Evolutionary conservation across 1,139 yeast species (phyloP).

Genomic region (Yamadazyma pseudoaaseri): DNA sequence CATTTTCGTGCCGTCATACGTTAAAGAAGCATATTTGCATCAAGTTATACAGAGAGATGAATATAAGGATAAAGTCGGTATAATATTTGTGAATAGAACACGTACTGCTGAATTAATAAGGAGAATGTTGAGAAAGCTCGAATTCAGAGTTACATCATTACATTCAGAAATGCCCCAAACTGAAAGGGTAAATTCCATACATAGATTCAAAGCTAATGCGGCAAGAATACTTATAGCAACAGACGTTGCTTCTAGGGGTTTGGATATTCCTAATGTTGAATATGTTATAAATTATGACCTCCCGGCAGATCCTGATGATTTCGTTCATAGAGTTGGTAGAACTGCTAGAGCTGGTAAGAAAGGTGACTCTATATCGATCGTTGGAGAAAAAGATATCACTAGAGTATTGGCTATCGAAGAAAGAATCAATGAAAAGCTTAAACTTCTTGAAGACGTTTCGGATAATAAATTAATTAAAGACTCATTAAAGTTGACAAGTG

Average conservation of each 20-base stretch:
- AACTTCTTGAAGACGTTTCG: constrained; percentile 61
- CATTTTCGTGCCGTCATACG: constrained; percentile 72
- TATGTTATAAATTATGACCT: constrained; percentile 88
- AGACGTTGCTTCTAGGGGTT: constrained; percentile 95
- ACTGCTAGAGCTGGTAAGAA: constrained; percentile 98
- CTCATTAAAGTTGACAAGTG: constrained; percentile 65
- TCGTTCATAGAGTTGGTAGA: constrained; percentile 98
- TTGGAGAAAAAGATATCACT: constrained; percentile 81
- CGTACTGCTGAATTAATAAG: constrained; percentile 83
- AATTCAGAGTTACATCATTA: constrained; percentile 78
- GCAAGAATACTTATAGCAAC: constrained; percentile 92
- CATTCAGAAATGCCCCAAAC: constrained; percentile 95
- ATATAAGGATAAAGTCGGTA: constrained; percentile 65
- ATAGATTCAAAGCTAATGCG: constrained; percentile 90
- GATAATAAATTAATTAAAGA: constrained; percentile 76
- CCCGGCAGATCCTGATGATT: constrained; percentile 96
- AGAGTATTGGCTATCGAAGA: constrained; percentile 85
- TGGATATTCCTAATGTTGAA: constrained; percentile 91
- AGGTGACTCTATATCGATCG: constrained; percentile 57
- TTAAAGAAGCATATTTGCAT: constrained; percentile 84
- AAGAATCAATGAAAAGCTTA: constrained; percentile 77
- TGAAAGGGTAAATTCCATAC: constrained; percentile 87
- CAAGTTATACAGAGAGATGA: constrained; percentile 62
- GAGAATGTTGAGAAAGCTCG: constrained; percentile 70
- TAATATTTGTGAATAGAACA: constrained; percentile 89